These are phyloP conservation scores for Hirsutella minnesotensis DNA, from an alignment of 2,329 filamentous ascomycete species.

Conservation along the genomic window DNA sequence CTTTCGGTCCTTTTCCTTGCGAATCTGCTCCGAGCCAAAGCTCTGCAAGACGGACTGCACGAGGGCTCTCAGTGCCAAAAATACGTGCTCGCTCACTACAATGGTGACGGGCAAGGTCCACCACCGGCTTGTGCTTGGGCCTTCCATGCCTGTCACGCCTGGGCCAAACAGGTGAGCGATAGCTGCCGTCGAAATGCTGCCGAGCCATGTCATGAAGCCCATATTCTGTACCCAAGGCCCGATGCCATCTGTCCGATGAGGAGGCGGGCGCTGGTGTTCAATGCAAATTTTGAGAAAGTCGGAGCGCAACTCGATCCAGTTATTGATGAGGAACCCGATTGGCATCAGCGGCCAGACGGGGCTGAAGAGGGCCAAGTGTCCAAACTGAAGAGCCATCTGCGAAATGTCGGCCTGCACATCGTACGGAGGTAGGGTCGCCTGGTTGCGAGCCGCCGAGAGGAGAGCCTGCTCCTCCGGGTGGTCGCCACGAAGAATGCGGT, in stretches of 20 bases:
- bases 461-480: conserved; percentile 52
- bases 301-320: conserved; percentile 66
- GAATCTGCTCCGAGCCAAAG: conserved; percentile 27
- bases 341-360: conserved; percentile 66
- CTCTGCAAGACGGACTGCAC: conserved; percentile 23
- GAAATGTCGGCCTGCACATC: conserved; percentile 62
- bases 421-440: conserved; percentile 56
- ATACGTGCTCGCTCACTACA: conserved; percentile 63
- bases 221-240: conserved; percentile 62
- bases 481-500: conserved; percentile 36
- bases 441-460: conserved; percentile 49
- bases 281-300: conserved; percentile 68
- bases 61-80: conserved; percentile 44
- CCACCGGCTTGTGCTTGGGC: conserved; percentile 42
- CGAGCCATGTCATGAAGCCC: conserved; percentile 58
- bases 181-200: conserved; percentile 59
- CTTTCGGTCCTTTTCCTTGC: conserved; percentile 24
- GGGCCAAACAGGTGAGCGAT: conserved; percentile 61
- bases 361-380: conserved; percentile 61
- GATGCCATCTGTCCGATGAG: conserved; percentile 59
- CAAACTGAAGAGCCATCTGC: conserved; percentile 64
- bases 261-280: conserved; percentile 60
- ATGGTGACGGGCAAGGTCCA: conserved; percentile 58
- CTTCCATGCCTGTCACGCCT: conserved; percentile 22
- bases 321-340: conserved; percentile 62